These are phyloP conservation scores for Penicillium atrosanguineum DNA, from an alignment of 495 filamentous ascomycete genomes.

Conservation along the genomic window DNA sequence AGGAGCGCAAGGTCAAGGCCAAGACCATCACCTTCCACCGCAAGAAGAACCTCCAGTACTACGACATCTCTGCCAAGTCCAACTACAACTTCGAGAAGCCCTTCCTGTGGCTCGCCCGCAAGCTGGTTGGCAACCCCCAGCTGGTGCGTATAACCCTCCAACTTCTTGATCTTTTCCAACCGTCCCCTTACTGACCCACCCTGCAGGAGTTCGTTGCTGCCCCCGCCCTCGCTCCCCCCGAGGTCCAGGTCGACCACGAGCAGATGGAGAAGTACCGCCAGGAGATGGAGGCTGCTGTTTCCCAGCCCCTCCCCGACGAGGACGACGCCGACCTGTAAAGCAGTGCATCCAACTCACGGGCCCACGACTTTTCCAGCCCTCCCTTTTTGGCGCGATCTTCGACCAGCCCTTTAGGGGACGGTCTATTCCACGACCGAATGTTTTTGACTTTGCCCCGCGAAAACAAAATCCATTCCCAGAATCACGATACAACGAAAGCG, in stretches of 20 bases:
- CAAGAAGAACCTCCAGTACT: conserved; percentile 99
- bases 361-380: conserved; percentile 14
- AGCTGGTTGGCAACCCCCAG: conserved; percentile 90
- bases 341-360: conserved; percentile 10
- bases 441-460: conserved; percentile 18
- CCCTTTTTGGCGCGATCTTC: conserved; percentile 2
- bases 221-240: conserved; percentile 89
- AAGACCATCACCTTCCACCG: conserved; percentile 99
- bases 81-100: conserved; percentile 99
- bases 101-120: conserved; percentile 98
- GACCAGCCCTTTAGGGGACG: conserved; percentile 8
- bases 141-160: conserved; percentile 59
- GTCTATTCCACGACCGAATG: conserved; percentile 16
- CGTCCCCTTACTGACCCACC: conserved; percentile 12
- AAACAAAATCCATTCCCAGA: conserved; percentile 24
- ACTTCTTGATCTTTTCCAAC: background rate
- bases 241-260: conserved; percentile 78
- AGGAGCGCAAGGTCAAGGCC: conserved; percentile 99
- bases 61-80: conserved; percentile 99
- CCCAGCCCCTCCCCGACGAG: conserved; percentile 90
- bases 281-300: conserved; percentile 83
- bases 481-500: conserved; percentile 47
- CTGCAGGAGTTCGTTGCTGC: conserved; percentile 93
- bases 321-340: conserved; percentile 77
- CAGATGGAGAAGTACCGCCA: conserved; percentile 77